These are phyloP conservation scores for Leccinum subrobustum DNA, from an alignment of 1,284 basidiomycete species.

Conservation along the genomic window DNA sequence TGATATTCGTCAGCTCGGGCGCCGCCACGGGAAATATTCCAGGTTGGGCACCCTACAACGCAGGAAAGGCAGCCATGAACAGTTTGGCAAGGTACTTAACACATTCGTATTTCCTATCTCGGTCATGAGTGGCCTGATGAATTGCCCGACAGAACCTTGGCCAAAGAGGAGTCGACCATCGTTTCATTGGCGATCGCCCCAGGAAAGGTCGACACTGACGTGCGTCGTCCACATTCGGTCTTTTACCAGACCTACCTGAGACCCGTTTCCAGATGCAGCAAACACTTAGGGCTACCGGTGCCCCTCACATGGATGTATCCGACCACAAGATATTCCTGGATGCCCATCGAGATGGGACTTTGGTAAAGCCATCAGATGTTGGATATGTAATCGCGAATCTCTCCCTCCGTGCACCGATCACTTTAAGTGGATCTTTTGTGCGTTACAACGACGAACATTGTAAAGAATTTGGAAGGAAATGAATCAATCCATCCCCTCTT, in stretches of 20 bases:
- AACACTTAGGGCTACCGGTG: constrained; percentile 47
- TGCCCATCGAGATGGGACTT: constrained; percentile 57
- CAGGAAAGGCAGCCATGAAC: constrained; percentile 84
- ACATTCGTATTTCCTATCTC: constrained; percentile 32
- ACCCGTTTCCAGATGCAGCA: constrained; percentile 63
- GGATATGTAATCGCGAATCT: constrained; percentile 77
- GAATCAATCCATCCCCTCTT: constrained; percentile 12
- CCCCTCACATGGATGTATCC: constrained; percentile 47
- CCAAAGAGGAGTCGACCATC: constrained; percentile 77
- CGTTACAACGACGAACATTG: constrained; percentile 69
- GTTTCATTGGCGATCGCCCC: constrained; percentile 77
- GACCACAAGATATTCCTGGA: constrained; percentile 61
- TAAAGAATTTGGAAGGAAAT: constrained; percentile 46
- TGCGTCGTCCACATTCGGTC: constrained; percentile 28
- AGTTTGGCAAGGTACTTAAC: constrained; percentile 62
- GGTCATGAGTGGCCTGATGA: constrained; percentile 7
- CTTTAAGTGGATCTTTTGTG: constrained; percentile 72
- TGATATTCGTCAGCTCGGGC: constrained; percentile 83
- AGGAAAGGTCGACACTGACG: constrained; percentile 79
- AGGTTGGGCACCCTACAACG: constrained; percentile 80
- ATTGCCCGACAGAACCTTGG: constrained; percentile 64
- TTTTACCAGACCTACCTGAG: constrained; percentile 1
- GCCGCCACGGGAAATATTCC: constrained; percentile 66
- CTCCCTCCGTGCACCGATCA: constrained; percentile 53
- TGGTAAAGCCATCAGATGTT: constrained; percentile 68